phyloP scores from a whole-genome alignment of 495 filamentous ascomycete genomes.

The Ramalina intermedia region DNA sequence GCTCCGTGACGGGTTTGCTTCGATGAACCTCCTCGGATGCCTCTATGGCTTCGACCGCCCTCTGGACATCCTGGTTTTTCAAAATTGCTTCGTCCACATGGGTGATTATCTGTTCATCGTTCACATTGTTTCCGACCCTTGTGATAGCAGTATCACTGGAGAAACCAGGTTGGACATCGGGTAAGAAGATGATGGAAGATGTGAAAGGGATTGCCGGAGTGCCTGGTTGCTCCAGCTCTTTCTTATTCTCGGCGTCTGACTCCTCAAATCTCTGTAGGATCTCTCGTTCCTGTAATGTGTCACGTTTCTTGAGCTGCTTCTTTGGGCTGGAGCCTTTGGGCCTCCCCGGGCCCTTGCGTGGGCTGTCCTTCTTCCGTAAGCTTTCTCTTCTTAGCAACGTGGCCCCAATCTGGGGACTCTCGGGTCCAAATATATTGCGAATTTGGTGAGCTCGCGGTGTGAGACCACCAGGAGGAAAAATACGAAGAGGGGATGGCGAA shows the following conservation, averaged over 20 bases:
- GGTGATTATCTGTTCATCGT: background rate
- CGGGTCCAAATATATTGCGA: background rate
- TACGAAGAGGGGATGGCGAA: too few species aligned
- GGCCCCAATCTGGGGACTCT: slow-evolving; percentile 13
- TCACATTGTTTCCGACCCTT: background rate
- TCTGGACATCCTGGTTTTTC: slow-evolving; percentile 4
- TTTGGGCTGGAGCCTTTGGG: slow-evolving; percentile 7
- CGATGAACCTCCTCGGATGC: background rate
- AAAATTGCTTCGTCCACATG: background rate
- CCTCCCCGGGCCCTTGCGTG: slow-evolving; percentile 1
- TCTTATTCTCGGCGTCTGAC: background rate
- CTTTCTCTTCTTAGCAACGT: slow-evolving; percentile 11
- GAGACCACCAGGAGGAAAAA: too few species aligned
- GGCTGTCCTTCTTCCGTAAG: slow-evolving; percentile 7
- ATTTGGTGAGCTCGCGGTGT: too few species aligned
- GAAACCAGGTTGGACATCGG: too few species aligned
- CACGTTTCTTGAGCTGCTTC: slow-evolving; percentile 9
- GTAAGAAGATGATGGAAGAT: too few species aligned
- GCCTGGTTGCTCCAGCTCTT: background rate
- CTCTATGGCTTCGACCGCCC: slow-evolving; percentile 7
- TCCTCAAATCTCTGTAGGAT: slow-evolving; percentile 10
- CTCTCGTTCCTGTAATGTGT: slow-evolving; percentile 12
- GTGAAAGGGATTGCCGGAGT: too few species aligned
- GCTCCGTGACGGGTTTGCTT: background rate
- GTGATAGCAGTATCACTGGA: too few species aligned